phyloP scores from a whole-genome alignment of 768 basidiomycete genomes.

The Pulveroboletus sp. region DNA sequence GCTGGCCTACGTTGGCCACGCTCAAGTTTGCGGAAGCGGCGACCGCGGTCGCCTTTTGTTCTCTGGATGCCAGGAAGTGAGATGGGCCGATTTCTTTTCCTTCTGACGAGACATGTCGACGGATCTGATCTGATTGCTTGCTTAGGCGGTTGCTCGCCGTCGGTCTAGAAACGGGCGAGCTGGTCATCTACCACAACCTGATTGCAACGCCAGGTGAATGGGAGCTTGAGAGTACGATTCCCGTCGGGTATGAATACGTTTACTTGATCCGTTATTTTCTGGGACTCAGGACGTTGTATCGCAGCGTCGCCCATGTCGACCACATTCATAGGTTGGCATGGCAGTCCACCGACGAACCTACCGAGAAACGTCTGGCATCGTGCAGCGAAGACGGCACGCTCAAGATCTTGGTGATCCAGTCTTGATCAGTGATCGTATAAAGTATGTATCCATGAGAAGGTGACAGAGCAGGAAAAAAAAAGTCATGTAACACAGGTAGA shows the following conservation, averaged over 20 bases:
- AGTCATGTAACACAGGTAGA: constrained; percentile 26
- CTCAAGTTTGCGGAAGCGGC: constrained; percentile 73
- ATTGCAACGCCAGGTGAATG: constrained; percentile 38
- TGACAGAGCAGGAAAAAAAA: constrained; percentile 6
- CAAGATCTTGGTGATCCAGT: constrained; percentile 66
- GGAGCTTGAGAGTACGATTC: constrained; percentile 43
- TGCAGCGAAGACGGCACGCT: constrained; percentile 93
- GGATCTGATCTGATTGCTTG: constrained; percentile 4
- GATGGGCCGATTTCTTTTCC: constrained; percentile 9
- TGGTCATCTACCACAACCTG: constrained; percentile 55
- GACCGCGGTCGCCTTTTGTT: constrained; percentile 73
- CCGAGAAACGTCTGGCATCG: constrained; percentile 62
- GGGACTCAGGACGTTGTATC: not conserved
- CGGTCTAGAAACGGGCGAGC: constrained; percentile 79
- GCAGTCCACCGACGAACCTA: constrained; percentile 45
- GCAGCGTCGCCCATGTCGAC: constrained; percentile 68
- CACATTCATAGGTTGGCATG: constrained; percentile 82
- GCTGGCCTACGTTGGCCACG: constrained; percentile 57
- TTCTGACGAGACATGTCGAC: not conserved
- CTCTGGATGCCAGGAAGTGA: constrained; percentile 41
- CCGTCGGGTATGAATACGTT: constrained; percentile 56
- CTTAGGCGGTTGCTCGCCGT: constrained; percentile 67
- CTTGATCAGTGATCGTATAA: constrained; percentile 42
- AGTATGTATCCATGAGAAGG: constrained; percentile 32
- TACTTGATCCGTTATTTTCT: not conserved